Base-by-base conservation (phyloP, 2,329 filamentous ascomycete species). In the Alternaria metachromatica region DNA sequence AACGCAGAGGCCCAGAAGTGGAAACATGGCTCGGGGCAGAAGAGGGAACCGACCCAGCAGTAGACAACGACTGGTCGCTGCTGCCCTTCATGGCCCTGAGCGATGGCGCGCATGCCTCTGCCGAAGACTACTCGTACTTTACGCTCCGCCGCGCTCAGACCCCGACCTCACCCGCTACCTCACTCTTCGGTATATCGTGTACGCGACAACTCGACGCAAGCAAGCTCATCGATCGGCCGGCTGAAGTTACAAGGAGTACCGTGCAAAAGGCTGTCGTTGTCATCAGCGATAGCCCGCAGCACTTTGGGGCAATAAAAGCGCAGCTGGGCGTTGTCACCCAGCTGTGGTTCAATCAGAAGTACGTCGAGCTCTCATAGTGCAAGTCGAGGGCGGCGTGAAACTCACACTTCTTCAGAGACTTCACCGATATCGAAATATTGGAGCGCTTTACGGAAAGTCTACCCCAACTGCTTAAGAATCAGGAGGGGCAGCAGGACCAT, bases 111-210 rank as follows among this genome's bases (percentile, higher is more conserved):
- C 96, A 99, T 84, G 90, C 94, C 60, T 90, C 92, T 21, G 91
- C 91, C 62, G 96, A 99, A 82, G 96, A 98, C 82, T 99, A 98
- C 84, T 97, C 94, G 55, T 99, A 99, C 83, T 99, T 99, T 80
- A 98, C 95, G 9, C 89, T 99, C 55, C 86, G 93, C 62, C 88
- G 89, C 58, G 82, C 82, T 65, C 78, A 78, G 50, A 82, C 82
- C 10, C 56, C 77, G 2, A 65, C 71, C 26, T 77, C 82, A 33
- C 87, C 90, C 7, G 88, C 89, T 28, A 94, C 92, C 3, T 97
- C 93, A 23, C 88, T 99, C 21, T 99, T 99, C 78, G 96, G 96
- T 66, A 97, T 99, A 76, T 92, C 94, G 18, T 99, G 96, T 80
- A 97, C 95, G 15, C 88, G 95, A 63, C 96, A 98, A 82, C 87